Evolutionary conservation across 495 filamentous ascomycete genomes (phyloP).

Genomic region (Tuber magnatum): DNA sequence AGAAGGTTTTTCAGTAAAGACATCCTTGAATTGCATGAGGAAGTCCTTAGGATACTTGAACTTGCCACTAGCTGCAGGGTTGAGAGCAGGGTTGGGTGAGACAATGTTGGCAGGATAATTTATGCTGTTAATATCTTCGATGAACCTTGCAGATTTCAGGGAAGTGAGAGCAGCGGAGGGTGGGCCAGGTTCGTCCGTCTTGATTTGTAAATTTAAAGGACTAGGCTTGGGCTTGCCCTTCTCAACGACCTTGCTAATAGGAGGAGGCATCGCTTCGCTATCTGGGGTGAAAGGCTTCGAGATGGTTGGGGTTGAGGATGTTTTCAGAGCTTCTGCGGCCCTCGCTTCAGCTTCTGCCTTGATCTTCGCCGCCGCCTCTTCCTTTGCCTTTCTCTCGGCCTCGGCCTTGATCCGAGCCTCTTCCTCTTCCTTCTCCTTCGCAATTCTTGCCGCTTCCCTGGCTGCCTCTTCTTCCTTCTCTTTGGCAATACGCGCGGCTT

Average conservation of each 20-base stretch:
- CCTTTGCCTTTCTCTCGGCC: conserved; percentile 43
- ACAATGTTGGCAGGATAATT: conserved; percentile 70
- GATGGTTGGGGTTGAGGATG: conserved; percentile 43
- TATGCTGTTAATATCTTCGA: conserved; percentile 60
- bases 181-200: conserved; percentile 63
- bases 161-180: conserved; percentile 88
- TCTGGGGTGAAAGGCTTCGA: conserved; percentile 36
- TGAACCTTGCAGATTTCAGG: conserved; percentile 75
- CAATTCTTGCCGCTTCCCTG: conserved; percentile 47
- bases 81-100: conserved; percentile 86
- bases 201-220: conserved; percentile 33
- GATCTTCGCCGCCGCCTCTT: conserved; percentile 41
- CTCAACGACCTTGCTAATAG: conserved; percentile 37
- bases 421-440: conserved; percentile 53
- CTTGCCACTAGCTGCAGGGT: conserved; percentile 63
- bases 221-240: conserved; percentile 55
- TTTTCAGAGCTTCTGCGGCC: conserved; percentile 43
- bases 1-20: conserved; percentile 92
- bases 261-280: conserved; percentile 41
- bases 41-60: conserved; percentile 96
- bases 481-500: conserved; percentile 47
- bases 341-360: conserved; percentile 41
- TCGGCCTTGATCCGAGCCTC: conserved; percentile 50
- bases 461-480: conserved; percentile 47
- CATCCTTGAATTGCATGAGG: conserved; percentile 89